Percentiles rank a stretch among this genome's conserved stretches.
phyloP scores from a whole-genome alignment of 495 filamentous ascomycete genomes.

The Umbilicaria muhlenbergii region DNA sequence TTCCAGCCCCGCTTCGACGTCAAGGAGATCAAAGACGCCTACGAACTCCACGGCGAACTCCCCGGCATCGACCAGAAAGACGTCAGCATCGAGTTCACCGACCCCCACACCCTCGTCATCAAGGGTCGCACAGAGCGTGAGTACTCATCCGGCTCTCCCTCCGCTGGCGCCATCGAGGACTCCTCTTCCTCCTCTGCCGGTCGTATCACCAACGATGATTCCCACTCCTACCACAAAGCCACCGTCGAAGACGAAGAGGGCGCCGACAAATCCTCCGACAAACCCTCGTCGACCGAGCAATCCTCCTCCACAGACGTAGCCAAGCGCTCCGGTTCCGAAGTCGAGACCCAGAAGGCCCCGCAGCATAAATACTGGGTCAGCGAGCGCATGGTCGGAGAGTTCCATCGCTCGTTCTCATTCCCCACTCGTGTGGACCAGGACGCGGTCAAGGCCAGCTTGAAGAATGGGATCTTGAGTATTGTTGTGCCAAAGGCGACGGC shows the following conservation, averaged over 20 bases:
- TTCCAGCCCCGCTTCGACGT: slow-evolving; percentile 74
- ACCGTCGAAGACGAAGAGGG: slow-evolving; percentile 50
- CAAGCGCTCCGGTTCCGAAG: not conserved
- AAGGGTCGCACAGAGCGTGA: slow-evolving; percentile 48
- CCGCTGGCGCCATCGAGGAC: slow-evolving; percentile 16
- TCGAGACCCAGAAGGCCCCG: slow-evolving; percentile 11
- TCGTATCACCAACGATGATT: slow-evolving; percentile 10
- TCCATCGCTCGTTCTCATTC: slow-evolving; percentile 68
- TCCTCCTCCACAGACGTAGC: slow-evolving; percentile 4
- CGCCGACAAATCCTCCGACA: not conserved
- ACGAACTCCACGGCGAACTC: slow-evolving; percentile 77
- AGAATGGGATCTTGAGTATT: slow-evolving; percentile 58
- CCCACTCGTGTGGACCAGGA: slow-evolving; percentile 61
- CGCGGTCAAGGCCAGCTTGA: slow-evolving; percentile 53
- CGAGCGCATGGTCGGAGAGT: slow-evolving; percentile 70
- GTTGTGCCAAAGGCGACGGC: slow-evolving; percentile 61
- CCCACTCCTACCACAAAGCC: slow-evolving; percentile 26
- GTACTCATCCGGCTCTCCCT: slow-evolving; percentile 17
- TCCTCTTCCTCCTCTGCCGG: slow-evolving; percentile 16
- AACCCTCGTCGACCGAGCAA: slow-evolving; percentile 7
- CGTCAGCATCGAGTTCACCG: slow-evolving; percentile 71
- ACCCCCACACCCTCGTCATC: slow-evolving; percentile 59
- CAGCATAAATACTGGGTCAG: slow-evolving; percentile 57
- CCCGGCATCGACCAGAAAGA: slow-evolving; percentile 69
- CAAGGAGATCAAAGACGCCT: slow-evolving; percentile 46